Conservation (phyloP, 192 early-diverging fungal genomes). For the Entrophospora sp. region DNA sequence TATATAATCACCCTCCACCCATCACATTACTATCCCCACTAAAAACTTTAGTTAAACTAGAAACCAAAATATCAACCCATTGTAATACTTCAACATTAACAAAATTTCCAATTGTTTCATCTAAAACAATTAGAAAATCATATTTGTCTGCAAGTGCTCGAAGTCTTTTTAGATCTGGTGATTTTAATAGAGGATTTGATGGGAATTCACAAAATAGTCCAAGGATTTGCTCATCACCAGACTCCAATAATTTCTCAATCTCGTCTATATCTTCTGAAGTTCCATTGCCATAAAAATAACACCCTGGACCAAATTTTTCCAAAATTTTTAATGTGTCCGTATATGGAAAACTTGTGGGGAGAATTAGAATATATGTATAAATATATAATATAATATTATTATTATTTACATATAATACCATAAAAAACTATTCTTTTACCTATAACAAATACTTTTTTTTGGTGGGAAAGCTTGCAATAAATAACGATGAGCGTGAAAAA, state of each 20-base stretch:
- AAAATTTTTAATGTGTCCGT: slow-evolving; percentile 95
- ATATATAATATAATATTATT: not conserved
- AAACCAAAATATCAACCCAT: slow-evolving; percentile 81
- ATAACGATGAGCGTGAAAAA: slow-evolving; percentile 76
- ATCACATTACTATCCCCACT: slow-evolving; percentile 95
- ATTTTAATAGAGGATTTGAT: slow-evolving; percentile 84
- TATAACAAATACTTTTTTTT: slow-evolving; percentile 81
- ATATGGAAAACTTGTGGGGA: slow-evolving; percentile 81
- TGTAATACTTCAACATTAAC: slow-evolving; percentile 72
- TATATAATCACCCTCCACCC: slow-evolving; percentile 74
- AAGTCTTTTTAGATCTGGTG: slow-evolving; percentile 68
- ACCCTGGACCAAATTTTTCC: slow-evolving; percentile 88
- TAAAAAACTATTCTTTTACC: slow-evolving; percentile 36
- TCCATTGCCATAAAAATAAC: slow-evolving; percentile 81
- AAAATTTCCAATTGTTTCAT: slow-evolving; percentile 95
- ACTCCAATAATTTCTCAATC: slow-evolving; percentile 55
- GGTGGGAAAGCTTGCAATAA: slow-evolving; percentile 37
- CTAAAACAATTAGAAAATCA: slow-evolving; percentile 75
- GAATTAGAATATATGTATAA: slow-evolving; percentile 43
- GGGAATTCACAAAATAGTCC: slow-evolving; percentile 92
- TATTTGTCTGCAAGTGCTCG: slow-evolving; percentile 65
- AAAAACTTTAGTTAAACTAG: slow-evolving; percentile 92
- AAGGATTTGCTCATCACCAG: slow-evolving; percentile 59
- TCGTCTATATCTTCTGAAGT: slow-evolving; percentile 63
- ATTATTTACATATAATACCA: not conserved